phyloP scores from a whole-genome alignment of 2,329 filamentous ascomycete species.

The Colletotrichum sp. region DNA sequence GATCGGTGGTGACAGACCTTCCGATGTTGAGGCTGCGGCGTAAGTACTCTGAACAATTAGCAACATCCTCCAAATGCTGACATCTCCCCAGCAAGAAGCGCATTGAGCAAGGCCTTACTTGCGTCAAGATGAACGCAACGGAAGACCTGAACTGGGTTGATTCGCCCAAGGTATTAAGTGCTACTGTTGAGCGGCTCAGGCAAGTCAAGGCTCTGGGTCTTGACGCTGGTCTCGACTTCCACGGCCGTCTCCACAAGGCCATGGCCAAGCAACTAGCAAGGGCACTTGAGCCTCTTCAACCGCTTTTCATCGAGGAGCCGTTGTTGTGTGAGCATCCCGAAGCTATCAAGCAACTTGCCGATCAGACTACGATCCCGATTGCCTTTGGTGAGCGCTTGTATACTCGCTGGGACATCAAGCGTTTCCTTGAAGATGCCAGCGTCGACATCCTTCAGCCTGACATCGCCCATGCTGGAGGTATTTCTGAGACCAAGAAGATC shows the following conservation, averaged over 20 bases:
- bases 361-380: slow-evolving; percentile 63
- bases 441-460: slow-evolving; percentile 73
- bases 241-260: slow-evolving; percentile 71
- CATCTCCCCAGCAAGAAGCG: slow-evolving; percentile 46
- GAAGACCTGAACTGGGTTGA: slow-evolving; percentile 73
- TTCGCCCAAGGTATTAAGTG: slow-evolving; percentile 60
- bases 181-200: slow-evolving; percentile 65
- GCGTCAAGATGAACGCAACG: slow-evolving; percentile 75
- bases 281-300: slow-evolving; percentile 64
- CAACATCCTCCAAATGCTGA: neutral
- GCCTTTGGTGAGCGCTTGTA: slow-evolving; percentile 70
- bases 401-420: slow-evolving; percentile 69
- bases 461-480: slow-evolving; percentile 68
- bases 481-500: slow-evolving; percentile 67
- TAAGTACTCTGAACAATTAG: slow-evolving; percentile 29
- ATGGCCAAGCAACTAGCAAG: slow-evolving; percentile 74
- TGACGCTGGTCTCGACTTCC: slow-evolving; percentile 73
- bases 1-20: slow-evolving; percentile 71
- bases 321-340: slow-evolving; percentile 66
- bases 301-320: slow-evolving; percentile 72
- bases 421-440: slow-evolving; percentile 64
- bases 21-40: slow-evolving; percentile 64
- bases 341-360: slow-evolving; percentile 62
- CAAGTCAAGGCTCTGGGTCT: slow-evolving; percentile 68
- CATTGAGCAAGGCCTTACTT: slow-evolving; percentile 59